Conservation (phyloP, 225 moss, liverwort and hornwort species). For the Marchantia paleacea region DNA sequence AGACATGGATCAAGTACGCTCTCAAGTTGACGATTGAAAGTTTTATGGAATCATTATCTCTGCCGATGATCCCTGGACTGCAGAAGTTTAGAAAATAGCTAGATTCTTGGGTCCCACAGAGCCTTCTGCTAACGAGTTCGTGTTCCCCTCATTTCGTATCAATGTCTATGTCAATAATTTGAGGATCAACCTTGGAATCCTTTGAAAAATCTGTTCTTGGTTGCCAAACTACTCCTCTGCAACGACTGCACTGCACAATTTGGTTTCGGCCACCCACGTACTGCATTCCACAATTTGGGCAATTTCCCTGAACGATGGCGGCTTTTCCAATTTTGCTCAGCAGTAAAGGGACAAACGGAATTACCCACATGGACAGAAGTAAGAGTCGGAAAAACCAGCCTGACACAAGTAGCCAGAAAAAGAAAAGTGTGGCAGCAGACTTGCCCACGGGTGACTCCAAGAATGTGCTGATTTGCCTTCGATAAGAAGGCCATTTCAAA, state of each 20-base stretch:
- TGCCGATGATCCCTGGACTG: background rate
- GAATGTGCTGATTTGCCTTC: slow-evolving; percentile 69
- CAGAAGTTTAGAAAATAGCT: background rate
- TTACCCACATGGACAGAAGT: slow-evolving; percentile 94
- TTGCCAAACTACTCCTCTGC: slow-evolving; percentile 96
- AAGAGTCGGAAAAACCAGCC: slow-evolving; percentile 97
- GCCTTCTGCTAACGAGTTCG: background rate
- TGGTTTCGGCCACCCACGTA: slow-evolving; percentile 84
- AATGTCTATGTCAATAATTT: slow-evolving; percentile 88
- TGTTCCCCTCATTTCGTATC: slow-evolving; percentile 52
- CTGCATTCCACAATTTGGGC: slow-evolving; percentile 89
- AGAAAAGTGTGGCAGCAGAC: slow-evolving; percentile 74
- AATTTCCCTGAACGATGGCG: slow-evolving; percentile 88
- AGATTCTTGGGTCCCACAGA: too few species aligned
- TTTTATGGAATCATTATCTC: background rate
- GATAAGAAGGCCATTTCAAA: slow-evolving; percentile 82
- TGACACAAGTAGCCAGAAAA: slow-evolving; percentile 84
- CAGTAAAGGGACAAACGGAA: slow-evolving; percentile 89
- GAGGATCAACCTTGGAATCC: slow-evolving; percentile 60
- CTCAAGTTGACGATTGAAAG: background rate
- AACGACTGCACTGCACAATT: slow-evolving; percentile 86
- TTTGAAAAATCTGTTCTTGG: slow-evolving; percentile 92
- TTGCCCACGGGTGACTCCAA: slow-evolving; percentile 90
- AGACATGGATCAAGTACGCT: background rate
- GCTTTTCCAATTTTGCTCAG: slow-evolving; percentile 79